These are phyloP conservation scores for Candida odintsovae DNA, from an alignment of 805 yeast genomes.

Conservation along the genomic window DNA sequence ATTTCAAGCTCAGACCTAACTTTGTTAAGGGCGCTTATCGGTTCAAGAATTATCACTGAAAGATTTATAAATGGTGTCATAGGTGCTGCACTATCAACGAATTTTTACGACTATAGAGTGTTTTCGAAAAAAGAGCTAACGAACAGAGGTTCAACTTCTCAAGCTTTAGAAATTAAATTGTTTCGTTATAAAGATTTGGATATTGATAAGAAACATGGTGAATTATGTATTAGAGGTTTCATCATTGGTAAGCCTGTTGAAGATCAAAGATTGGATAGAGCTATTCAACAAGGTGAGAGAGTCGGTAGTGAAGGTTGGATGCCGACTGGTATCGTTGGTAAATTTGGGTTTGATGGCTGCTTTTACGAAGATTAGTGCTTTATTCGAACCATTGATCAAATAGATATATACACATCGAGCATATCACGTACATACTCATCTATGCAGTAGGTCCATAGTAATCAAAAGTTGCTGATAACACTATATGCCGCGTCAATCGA, in stretches of 20 bases:
- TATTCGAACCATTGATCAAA: too few relatives aligned
- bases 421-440: too few relatives aligned
- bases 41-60: conserved; percentile 49
- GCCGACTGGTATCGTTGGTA: conserved; percentile 47
- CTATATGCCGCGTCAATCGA: too few relatives aligned
- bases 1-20: conserved; percentile 29
- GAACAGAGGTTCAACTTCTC: conserved; percentile 53
- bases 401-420: too few relatives aligned
- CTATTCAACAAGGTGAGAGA: conserved; percentile 26
- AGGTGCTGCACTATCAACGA: conserved; percentile 57
- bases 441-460: too few relatives aligned
- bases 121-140: conserved; percentile 30
- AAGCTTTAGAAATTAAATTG: conserved; percentile 55
- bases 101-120: conserved; percentile 56
- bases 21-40: conserved; percentile 37
- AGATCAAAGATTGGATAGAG: conserved; percentile 22
- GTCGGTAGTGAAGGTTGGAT: conserved; percentile 45
- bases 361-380: conserved; percentile 41
- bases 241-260: conserved; percentile 50
- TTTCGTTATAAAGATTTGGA: conserved; percentile 27
- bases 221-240: conserved; percentile 56
- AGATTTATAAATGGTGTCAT: conserved; percentile 36
- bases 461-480: too few relatives aligned
- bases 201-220: conserved; percentile 40
- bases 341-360: conserved; percentile 70